Conservation (phyloP, 2,329 filamentous ascomycete genomes). For the Talaromyces pinophilus region DNA sequence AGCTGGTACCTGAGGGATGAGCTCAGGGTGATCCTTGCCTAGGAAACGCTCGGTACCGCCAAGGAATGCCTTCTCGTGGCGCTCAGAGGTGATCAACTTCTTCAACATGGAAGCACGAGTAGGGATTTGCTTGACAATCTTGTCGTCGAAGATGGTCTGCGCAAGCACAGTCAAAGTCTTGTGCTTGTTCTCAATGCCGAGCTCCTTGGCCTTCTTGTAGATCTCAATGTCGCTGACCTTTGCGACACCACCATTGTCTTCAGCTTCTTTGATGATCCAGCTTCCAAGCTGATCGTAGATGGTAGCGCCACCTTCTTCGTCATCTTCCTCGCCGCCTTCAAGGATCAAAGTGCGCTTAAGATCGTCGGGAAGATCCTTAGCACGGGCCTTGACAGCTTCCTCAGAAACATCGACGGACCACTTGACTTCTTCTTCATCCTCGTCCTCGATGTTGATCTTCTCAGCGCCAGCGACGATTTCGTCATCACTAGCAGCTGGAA, state of each 20-base stretch:
- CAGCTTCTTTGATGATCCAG: slow-evolving; percentile 79
- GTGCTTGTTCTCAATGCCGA: slow-evolving; percentile 93
- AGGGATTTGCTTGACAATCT: slow-evolving; percentile 83
- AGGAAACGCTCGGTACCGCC: slow-evolving; percentile 94
- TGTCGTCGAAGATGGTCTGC: slow-evolving; percentile 89
- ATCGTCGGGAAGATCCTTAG: slow-evolving; percentile 88
- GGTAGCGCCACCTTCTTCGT: slow-evolving; percentile 72
- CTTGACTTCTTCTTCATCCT: slow-evolving; percentile 74
- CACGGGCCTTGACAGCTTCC: slow-evolving; percentile 90
- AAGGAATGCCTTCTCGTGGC: slow-evolving; percentile 92
- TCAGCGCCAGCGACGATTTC: slow-evolving; percentile 72
- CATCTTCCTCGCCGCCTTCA: slow-evolving; percentile 76
- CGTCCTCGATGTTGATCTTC: slow-evolving; percentile 64
- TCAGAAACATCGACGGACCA: slow-evolving; percentile 98
- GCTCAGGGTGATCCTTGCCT: slow-evolving; percentile 74
- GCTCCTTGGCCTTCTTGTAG: slow-evolving; percentile 94
- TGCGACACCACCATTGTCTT: slow-evolving; percentile 68
- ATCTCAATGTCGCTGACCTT: slow-evolving; percentile 86
- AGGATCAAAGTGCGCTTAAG: slow-evolving; percentile 90
- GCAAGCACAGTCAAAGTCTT: slow-evolving; percentile 88
- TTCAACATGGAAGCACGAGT: slow-evolving; percentile 84
- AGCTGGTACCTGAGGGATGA: slow-evolving; percentile 76
- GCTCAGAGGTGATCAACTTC: slow-evolving; percentile 87
- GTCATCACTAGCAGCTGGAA: slow-evolving; percentile 81
- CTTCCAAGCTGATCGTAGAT: slow-evolving; percentile 88